phyloP scores from a whole-genome alignment of 257 asterid species.

The Ophiorrhiza pumila region DNA sequence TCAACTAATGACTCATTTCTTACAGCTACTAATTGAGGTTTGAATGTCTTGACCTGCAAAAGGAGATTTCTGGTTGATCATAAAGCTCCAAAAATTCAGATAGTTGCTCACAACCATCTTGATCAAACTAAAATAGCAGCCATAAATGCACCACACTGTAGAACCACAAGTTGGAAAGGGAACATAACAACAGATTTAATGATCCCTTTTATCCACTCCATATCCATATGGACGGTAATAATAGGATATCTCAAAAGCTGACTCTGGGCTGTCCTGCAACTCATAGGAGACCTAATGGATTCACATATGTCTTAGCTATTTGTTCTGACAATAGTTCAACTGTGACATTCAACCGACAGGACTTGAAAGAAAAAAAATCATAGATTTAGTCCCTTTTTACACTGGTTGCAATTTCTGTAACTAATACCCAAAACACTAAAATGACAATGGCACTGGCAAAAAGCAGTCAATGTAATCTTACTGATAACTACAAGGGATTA shows the following conservation, averaged over 20 bases:
- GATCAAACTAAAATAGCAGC: neutral
- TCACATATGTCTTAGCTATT: neutral
- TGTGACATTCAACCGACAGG: neutral
- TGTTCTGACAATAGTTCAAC: neutral
- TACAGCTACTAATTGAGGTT: conserved; percentile 82
- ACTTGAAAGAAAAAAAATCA: neutral
- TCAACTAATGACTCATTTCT: conserved; percentile 60
- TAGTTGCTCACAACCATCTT: neutral
- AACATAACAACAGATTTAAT: neutral
- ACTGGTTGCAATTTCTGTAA: neutral
- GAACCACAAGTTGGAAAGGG: neutral
- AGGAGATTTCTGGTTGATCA: conserved; percentile 9
- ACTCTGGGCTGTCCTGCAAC: neutral
- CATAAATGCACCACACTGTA: neutral
- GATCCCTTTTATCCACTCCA: neutral
- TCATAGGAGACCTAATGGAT: neutral
- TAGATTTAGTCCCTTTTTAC: neutral
- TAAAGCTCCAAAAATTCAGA: neutral
- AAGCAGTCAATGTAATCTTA: neutral
- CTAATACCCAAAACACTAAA: neutral
- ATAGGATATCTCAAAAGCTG: neutral
- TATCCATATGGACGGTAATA: neutral
- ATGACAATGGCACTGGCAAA: neutral
- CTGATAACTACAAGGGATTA: neutral
- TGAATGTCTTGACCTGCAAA: conserved; percentile 72